A percentile compares a stretch with the other conserved stretches of the same genome.
Conservation (phyloP, 257 asterid genomes). For the Oldenlandia corymbosa region DNA sequence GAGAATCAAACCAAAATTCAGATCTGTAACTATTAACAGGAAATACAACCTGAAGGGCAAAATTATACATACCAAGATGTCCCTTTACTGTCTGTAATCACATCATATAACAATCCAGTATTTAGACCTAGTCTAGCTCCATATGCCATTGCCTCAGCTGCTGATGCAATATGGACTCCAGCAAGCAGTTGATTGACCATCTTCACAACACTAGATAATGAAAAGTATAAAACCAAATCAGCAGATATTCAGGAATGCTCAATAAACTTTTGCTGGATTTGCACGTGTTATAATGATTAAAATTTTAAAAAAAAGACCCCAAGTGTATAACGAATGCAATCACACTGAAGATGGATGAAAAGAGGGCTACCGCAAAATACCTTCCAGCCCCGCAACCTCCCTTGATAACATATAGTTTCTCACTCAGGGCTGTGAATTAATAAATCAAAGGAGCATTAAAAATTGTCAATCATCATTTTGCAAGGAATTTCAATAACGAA, state of each 20-base stretch:
- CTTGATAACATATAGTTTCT: conserved; percentile 86
- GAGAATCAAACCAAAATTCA: not conserved
- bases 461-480: not conserved
- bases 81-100: conserved; percentile 65
- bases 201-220: conserved; percentile 62
- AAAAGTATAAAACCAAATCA: not conserved
- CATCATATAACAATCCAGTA: conserved; percentile 71
- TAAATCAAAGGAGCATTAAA: conserved; percentile 16
- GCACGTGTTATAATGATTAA: not conserved
- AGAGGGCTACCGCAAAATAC: conserved; percentile 31
- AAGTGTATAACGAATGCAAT: conserved; percentile 1
- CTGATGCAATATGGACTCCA: conserved; percentile 97
- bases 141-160: conserved; percentile 96
- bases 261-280: not conserved
- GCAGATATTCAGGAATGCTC: not conserved
- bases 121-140: conserved; percentile 88
- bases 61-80: conserved; percentile 71
- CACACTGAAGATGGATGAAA: conserved; percentile 11
- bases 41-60: conserved; percentile 4
- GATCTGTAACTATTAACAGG: not conserved
- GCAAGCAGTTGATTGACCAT: conserved; percentile 99
- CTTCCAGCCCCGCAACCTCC: conserved; percentile 99
- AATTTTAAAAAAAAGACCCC: not conserved
- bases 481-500: not conserved
- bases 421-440: conserved; percentile 66